Base-by-base conservation (phyloP, 495 filamentous ascomycete species). In the Bathelium albidoporum region DNA sequence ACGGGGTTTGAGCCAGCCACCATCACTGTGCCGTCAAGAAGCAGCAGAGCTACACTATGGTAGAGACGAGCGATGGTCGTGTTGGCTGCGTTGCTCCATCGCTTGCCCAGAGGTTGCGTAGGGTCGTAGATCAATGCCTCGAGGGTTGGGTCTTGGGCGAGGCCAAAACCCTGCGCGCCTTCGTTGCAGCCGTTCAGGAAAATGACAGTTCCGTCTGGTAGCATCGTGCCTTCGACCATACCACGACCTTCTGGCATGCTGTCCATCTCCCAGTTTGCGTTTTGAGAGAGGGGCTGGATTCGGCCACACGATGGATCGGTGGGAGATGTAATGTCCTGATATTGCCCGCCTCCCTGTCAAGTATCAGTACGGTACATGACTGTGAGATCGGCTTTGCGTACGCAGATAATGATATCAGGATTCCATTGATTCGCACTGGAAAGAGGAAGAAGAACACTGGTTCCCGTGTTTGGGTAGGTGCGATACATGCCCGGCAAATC, bases 401-500 rank as follows among this genome's bases (percentile, higher is more conserved):
- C 84, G 72, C 84, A 87, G 60, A 86, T 77, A 32, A 85, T 74
- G 39, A 87, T 69, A 64, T 81, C 80, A 0, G 82, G 75, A 11
- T 75, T 71, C 78, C 79, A 87, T 44, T 77, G 70, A 59, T 80
- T 82, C 18, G 69, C 66, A 62, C 77, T 81, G 12, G 78, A 76
- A 7, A 86, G 72, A 1, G 84, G 82, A 29, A 86, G 75, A 24
- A 87, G 69, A 22, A 85, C 82, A 59, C 79, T 82, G 20, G 80
- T 81, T 61, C 84, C 84, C 29, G 84, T 85, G 69, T 85, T 86
- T 26, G 84, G 84, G 65, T 86, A 87, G 0, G 83, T 85, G 55
- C 84, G 81, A 68, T 80, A 86, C 55, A 78, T 72, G 0, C 83
- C 84, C 28, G 80, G 77, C 14, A 87, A 75, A 67, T 86, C 82